Base-by-base conservation (phyloP, 2,329 filamentous ascomycete genomes). In the Didymella sp. region DNA sequence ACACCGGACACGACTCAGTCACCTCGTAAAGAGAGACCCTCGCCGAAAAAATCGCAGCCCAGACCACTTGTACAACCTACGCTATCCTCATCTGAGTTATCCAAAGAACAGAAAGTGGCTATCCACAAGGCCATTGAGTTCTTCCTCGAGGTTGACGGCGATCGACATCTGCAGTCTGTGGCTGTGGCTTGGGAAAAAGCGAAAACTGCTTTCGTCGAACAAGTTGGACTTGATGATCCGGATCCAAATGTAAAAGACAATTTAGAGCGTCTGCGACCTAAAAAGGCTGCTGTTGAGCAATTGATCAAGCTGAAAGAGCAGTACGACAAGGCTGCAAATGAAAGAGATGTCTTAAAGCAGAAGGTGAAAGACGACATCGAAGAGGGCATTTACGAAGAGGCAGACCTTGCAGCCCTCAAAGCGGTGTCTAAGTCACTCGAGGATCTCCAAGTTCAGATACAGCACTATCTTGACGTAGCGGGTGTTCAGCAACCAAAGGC, bases 281-380 rank as follows among this genome's bases (percentile, higher is more conserved):
- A 59, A 30, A 75, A 74, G 50, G 68, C 70, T 12, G 71, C 73
- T n/a, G 42, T 75, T 1, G 68, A 75, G 47, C 61, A 68, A 22
- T 50, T 76, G 40, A 58, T 68, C 1, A 13, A 27, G 6, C 38
- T 74, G 19, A 69, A 68, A 15, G 31, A 33, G 6, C 60, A 59
- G 25, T 60, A 72, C 40, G 59, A 69, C 4, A 53, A 64, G 19
- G 42, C 69, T 25, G 54, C 51, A 40, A 25, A 46, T 6, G 62
- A 69, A 50, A 61, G 68, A 27, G 60, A 66, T 33, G 54, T 60
- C 12, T 48, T 73, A 13, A 69, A 68, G 46, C 61, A 60, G 17
- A 72, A 72, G 46, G 67, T 75, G n/a, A 64, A 71, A 17, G 62
- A 70, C 37, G 71, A 71, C 37, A 51, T 74, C 7, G 62, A 73